Evolutionary conservation across 2,329 filamentous ascomycete genomes (phyloP), one percentile per base, ranked within the genome.

Genomic region (Aphanoascus verrucosus): DNA sequence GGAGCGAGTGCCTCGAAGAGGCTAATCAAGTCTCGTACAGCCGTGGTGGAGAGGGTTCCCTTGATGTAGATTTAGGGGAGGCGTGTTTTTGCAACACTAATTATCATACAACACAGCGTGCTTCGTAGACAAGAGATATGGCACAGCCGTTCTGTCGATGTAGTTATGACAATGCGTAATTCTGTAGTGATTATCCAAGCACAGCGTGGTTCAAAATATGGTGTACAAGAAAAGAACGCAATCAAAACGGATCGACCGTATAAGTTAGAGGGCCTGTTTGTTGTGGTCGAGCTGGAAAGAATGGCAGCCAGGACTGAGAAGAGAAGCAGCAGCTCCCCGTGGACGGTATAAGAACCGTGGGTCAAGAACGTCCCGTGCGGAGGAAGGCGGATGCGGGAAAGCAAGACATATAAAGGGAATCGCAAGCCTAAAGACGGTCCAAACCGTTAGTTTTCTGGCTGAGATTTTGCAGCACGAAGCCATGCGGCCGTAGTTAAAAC

Each of bases 1-100:
- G 48, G 52, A 44, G 58, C 53, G 12, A 62, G 53, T 41, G 54
- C 58, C 54, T 62, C 59, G 42, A 56, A 62, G 49, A 61, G 56
- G 60, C 54, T 56, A 15, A 60, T 56, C 35, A 60, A 55, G 31
- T 58, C 53, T 38, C 55, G 58, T 41, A 61, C 58, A 38, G 57
- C 55, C 47, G 56, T 59, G 46, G 47, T 60, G 49, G 42, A 52
- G 17, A 23, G 38, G 40, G 34, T 19, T 12, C 8, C 28, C 17
- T 28, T 14, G 44, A 28, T 17, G 31, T 28, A 12, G 28, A n/a
- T n/a, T 6, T 15, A 19, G 35, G 8, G 23, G 12, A 35, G 7
- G 6, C 11, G 19, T 5, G 23, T 23, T 7, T n/a, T 34, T 15
- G 31, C n/a, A 28, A 15, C 32, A 50, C 28, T 2, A 44, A 40